Evolutionary conservation across 352 stramenopile species (phyloP).

Genomic region (Phytophthora sp.): DNA sequence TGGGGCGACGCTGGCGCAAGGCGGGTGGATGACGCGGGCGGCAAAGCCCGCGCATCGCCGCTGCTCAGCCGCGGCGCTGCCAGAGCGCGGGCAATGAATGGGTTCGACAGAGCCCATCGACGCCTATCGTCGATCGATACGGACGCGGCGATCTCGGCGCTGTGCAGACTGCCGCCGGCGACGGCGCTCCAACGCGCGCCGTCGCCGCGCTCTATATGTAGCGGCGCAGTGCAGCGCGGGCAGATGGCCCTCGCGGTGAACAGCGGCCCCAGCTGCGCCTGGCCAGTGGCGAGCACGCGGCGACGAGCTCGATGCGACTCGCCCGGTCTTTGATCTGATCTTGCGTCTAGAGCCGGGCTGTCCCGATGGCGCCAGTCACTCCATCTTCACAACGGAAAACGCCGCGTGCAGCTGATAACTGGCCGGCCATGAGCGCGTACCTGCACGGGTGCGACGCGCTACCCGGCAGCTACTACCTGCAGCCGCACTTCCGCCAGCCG

Average conservation of each 20-base stretch:
- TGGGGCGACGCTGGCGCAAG: neutral
- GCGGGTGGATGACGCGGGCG: no score
- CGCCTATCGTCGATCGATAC: conserved; percentile 9
- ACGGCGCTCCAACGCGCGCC: no score
- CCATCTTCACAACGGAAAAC: conserved; percentile 19
- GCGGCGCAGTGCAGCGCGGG: no score
- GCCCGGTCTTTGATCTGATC: no score
- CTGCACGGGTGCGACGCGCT: conserved; percentile 19
- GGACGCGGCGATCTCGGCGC: neutral
- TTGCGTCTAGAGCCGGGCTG: neutral
- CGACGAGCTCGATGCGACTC: no score
- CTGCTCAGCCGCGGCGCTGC: neutral
- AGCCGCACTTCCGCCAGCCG: conserved; percentile 15
- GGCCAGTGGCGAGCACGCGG: no score
- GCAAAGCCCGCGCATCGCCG: conserved; percentile 1
- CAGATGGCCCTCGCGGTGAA: no score
- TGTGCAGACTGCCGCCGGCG: neutral
- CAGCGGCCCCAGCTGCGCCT: no score
- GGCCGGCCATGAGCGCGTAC: conserved; percentile 31
- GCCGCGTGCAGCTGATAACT: conserved; percentile 7
- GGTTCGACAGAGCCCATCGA: conserved; percentile 14
- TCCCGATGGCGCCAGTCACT: conserved; percentile 29
- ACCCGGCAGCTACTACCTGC: conserved; percentile 12
- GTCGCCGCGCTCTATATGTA: no score
- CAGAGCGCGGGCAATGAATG: conserved; percentile 13